Percentiles rank a stretch among this genome's conserved stretches.
These are phyloP conservation scores for Alternaria gansuensis DNA, from an alignment of 2,329 filamentous ascomycete genomes.

Conservation along the genomic window DNA sequence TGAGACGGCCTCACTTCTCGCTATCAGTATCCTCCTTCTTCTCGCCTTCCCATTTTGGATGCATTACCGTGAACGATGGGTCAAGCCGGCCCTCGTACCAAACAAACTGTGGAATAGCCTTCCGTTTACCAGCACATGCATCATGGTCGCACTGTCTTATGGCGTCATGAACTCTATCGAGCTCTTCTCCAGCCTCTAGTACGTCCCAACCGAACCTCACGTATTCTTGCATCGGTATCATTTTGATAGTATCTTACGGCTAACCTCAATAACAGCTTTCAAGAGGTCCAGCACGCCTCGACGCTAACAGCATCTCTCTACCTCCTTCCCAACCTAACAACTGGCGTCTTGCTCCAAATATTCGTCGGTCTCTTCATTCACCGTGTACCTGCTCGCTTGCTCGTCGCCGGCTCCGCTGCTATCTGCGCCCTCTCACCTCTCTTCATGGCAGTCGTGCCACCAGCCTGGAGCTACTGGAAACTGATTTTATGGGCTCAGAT, in stretches of 20 bases:
- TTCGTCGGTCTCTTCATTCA: slow-evolving; percentile 59
- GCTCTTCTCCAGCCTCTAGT: slow-evolving; percentile 55
- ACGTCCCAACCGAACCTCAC: slow-evolving; percentile 36
- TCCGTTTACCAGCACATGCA: slow-evolving; percentile 65
- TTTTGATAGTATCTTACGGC: background rate
- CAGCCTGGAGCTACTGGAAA: slow-evolving; percentile 63
- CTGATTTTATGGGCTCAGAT: slow-evolving; percentile 55
- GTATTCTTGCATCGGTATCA: background rate
- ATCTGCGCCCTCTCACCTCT: slow-evolving; percentile 60
- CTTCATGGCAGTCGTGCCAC: slow-evolving; percentile 64
- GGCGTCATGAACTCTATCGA: slow-evolving; percentile 52
- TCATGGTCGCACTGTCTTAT: slow-evolving; percentile 53
- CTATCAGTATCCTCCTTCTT: slow-evolving; percentile 36
- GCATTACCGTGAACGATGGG: slow-evolving; percentile 35
- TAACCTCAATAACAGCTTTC: slow-evolving; percentile 43
- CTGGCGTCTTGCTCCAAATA: slow-evolving; percentile 55
- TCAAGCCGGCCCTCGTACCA: slow-evolving; percentile 38
- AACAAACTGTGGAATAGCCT: slow-evolving; percentile 63
- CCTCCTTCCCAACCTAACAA: slow-evolving; percentile 54
- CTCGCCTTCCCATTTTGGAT: slow-evolving; percentile 45
- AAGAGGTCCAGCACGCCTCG: slow-evolving; percentile 51
- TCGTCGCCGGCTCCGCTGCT: slow-evolving; percentile 54
- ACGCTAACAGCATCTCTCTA: slow-evolving; percentile 52
- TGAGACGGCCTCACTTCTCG: slow-evolving; percentile 33
- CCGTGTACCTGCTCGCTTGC: slow-evolving; percentile 53